Percentiles rank a stretch among this genome's conserved stretches.
Conservation (phyloP, 768 basidiomycete species). For the Floccularia luteovirens region DNA sequence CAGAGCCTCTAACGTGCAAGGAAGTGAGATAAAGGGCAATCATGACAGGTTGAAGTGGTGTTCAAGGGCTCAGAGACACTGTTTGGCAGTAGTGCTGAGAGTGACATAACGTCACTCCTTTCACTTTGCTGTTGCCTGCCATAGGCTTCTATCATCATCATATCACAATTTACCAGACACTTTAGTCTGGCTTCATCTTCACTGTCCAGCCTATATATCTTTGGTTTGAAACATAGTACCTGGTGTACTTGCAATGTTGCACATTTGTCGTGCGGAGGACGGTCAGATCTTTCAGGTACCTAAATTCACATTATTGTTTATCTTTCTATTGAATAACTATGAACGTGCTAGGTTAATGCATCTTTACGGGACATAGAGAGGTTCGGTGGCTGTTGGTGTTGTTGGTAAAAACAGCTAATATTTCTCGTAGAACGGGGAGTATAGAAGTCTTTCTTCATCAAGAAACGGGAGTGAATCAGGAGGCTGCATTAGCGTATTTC, state of each 20-base stretch:
- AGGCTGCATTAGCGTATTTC: constrained; percentile 68
- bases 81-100: too few relatives aligned
- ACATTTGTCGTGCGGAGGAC: constrained; percentile 54
- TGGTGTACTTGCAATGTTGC: not conserved
- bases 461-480: constrained; percentile 64
- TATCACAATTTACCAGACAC: too few relatives aligned
- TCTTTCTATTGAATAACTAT: constrained; percentile 2
- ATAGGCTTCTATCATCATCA: too few relatives aligned
- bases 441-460: constrained; percentile 68
- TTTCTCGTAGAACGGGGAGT: constrained; percentile 41
- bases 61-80: too few relatives aligned
- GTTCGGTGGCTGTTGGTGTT: constrained; percentile 24
- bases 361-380: constrained; percentile 73
- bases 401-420: not conserved
- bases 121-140: too few relatives aligned
- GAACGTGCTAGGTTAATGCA: constrained; percentile 40
- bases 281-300: constrained; percentile 54
- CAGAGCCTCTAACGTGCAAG: too few relatives aligned
- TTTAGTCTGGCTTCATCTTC: too few relatives aligned
- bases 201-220: too few relatives aligned
- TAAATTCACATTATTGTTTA: not conserved
- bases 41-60: too few relatives aligned
- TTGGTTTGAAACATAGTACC: not conserved
- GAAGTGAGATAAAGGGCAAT: too few relatives aligned
- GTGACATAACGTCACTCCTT: too few relatives aligned